Conservation (phyloP, 2,329 filamentous ascomycete genomes). For the Pseudogymnoascus sp. region DNA sequence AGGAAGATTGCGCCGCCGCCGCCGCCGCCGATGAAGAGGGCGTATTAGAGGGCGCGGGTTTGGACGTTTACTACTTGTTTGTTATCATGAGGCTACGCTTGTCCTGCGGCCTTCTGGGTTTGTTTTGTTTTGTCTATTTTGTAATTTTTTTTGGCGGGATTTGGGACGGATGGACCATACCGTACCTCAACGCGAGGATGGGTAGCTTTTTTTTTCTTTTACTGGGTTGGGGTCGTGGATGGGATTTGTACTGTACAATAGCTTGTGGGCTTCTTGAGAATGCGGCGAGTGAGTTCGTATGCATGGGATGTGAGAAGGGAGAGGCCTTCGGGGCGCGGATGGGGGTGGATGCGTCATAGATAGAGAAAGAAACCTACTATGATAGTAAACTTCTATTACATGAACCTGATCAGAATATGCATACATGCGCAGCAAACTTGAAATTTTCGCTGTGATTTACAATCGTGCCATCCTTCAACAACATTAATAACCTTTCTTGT, state of each 20-base stretch:
- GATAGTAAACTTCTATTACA: conserved; percentile 3
- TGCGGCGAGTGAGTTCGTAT: not conserved
- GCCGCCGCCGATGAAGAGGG: conserved; percentile 29
- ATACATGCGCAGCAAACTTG: not conserved
- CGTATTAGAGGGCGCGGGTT: not conserved
- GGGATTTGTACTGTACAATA: not conserved
- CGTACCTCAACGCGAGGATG: not conserved
- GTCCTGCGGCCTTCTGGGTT: not conserved
- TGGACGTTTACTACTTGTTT: not conserved
- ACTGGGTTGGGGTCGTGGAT: not conserved
- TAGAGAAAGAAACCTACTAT: not conserved
- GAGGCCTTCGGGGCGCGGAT: not conserved
- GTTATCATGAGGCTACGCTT: not conserved
- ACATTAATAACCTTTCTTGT: no score
- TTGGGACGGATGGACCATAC: not conserved
- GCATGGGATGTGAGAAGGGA: not conserved
- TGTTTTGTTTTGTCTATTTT: not conserved
- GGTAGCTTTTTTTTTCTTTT: not conserved
- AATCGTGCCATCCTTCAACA: not conserved
- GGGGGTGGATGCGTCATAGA: not conserved
- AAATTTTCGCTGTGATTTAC: not conserved
- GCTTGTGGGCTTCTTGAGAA: not conserved
- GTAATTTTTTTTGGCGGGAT: not conserved
- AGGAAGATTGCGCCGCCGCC: conserved; percentile 62
- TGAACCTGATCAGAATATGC: not conserved